These are phyloP conservation scores for Boletus vermiculosoides DNA, from an alignment of 768 basidiomycete species.

Conservation along the genomic window DNA sequence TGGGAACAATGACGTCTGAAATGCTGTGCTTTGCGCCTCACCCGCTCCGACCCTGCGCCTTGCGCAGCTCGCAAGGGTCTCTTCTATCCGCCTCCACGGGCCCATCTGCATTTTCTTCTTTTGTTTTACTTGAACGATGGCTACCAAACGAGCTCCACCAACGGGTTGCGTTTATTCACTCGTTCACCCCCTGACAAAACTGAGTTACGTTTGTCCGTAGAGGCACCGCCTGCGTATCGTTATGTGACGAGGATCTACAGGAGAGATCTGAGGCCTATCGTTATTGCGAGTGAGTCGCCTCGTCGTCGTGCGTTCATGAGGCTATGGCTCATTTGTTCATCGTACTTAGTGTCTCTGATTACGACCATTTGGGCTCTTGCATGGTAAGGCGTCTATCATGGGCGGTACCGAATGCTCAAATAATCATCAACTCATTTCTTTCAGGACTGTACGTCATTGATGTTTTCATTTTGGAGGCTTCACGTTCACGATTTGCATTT, in stretches of 20 bases:
- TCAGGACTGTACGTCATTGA: constrained; percentile 29
- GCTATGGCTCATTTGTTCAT: not conserved
- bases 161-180: too few relatives aligned
- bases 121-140: constrained; percentile 13
- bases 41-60: not conserved
- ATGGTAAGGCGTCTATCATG: constrained; percentile 49
- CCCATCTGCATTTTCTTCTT: not conserved
- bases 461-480: too few relatives aligned
- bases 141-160: constrained; percentile 8
- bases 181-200: too few relatives aligned
- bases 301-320: not conserved
- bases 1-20: constrained; percentile 25
- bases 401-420: not conserved
- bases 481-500: too few relatives aligned
- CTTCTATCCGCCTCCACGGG: too few relatives aligned
- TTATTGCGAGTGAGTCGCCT: constrained; percentile 43
- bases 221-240: constrained; percentile 58
- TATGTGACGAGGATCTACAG: constrained; percentile 56
- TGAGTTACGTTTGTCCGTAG: not conserved
- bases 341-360: constrained; percentile 38
- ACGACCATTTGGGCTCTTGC: constrained; percentile 59
- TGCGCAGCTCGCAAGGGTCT: not conserved
- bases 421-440: not conserved
- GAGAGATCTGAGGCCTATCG: constrained; percentile 60
- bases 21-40: constrained; percentile 4